Base-by-base conservation (phyloP, 257 asterid genomes). In the Echium plantagineum region DNA sequence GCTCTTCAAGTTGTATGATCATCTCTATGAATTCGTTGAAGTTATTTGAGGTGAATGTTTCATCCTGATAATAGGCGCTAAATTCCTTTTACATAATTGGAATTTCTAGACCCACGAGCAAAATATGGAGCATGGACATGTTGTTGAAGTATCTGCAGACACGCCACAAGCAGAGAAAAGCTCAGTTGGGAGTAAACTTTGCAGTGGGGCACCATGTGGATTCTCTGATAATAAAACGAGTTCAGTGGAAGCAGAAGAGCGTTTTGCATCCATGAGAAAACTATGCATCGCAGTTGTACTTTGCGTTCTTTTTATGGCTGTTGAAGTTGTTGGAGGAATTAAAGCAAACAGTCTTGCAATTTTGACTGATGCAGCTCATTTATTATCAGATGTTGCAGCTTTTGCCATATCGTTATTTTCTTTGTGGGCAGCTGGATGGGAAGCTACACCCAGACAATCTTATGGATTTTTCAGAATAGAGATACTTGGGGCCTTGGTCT, bases 301-400 rank as follows among this genome's bases (percentile, higher is more conserved):
- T 72, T 82, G 73, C 64, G 57, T 72, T 7, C 7, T 81, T 38
- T 80, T 79, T 52, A 84, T 89, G 93, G 62, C 71, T 38, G 78
- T 83, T 46, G 95, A 89, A 79, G 64, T 85, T 18, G 19, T 79
- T 16, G 97, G 97, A 59, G 95, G 94, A 53, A 53, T 85, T 22
- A 73, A 63, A 71, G 81, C 97, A 63, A 84, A 89, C 72, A 85
- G 95, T 75, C 80, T 89, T 8, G 95, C 97, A 9, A 78, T 85
- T 60, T 79, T 85, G 8, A 82, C 91, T 0, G 95, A 89, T 60
- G 97, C 95, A 4, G 90, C 83, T 67, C 95, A 85, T 68, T 67
- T 85, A 70, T 80, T 85, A 10, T 70, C 85, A 12, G 95, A 89
- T 57, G 71, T 85, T 55, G 81, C 75, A 62, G 90, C 94, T 59